Conservation (phyloP, 306 rosid species). For the Hippophae gyantsensis region DNA sequence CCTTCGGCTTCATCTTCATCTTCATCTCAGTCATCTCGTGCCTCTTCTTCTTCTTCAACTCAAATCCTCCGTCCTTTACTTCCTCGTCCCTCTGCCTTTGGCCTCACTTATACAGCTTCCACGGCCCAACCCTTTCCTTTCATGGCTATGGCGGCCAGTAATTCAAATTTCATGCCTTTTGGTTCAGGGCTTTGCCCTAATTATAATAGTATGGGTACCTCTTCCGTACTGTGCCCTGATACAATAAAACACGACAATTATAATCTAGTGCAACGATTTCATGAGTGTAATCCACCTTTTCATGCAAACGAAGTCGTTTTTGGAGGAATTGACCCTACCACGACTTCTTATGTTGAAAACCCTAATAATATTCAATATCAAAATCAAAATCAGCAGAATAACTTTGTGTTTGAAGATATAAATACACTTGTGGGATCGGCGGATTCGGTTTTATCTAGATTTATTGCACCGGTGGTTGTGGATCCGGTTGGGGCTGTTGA, state of each 20-base stretch:
- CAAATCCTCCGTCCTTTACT: slow-evolving; percentile 65
- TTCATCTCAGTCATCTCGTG: slow-evolving; percentile 16
- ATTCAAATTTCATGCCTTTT: slow-evolving; percentile 23
- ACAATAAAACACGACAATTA: slow-evolving; percentile 1
- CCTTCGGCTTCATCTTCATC: slow-evolving; percentile 32
- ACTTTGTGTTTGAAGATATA: slow-evolving; percentile 16
- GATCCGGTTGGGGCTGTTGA: slow-evolving; percentile 30
- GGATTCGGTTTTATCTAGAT: slow-evolving; percentile 4
- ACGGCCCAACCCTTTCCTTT: slow-evolving; percentile 20
- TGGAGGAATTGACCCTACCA: background rate
- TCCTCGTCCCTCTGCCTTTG: slow-evolving; percentile 54
- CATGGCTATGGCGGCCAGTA: slow-evolving; percentile 6
- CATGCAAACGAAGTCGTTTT: slow-evolving; percentile 7
- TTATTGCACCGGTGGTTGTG: slow-evolving; percentile 25
- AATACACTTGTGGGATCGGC: slow-evolving; percentile 24
- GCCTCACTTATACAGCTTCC: slow-evolving; percentile 19
- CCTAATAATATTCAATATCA: slow-evolving; percentile 8
- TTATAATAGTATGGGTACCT: background rate
- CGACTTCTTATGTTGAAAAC: slow-evolving; percentile 21
- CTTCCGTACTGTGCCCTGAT: slow-evolving; percentile 14
- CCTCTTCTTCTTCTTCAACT: slow-evolving; percentile 23
- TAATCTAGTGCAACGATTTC: slow-evolving; percentile 14
- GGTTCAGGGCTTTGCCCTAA: slow-evolving; percentile 5
- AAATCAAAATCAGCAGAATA: slow-evolving; percentile 1
- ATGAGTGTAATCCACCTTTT: background rate